These are phyloP conservation scores for Xylaria sp. DNA, from an alignment of 2,329 filamentous ascomycete genomes.

Conservation along the genomic window DNA sequence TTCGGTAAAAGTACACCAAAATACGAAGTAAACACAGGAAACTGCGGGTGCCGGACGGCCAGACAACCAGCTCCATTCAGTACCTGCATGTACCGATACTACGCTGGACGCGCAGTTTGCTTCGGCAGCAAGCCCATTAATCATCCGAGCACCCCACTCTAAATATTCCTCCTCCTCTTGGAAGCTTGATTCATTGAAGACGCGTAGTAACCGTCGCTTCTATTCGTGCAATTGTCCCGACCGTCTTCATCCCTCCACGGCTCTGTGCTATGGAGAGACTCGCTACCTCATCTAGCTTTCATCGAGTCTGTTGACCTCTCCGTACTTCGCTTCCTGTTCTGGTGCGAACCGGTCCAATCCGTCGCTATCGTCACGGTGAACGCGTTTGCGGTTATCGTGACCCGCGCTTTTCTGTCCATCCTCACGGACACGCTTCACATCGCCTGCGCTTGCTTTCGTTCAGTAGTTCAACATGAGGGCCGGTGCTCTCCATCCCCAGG, in stretches of 20 bases:
- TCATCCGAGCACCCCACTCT: not conserved
- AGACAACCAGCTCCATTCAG: no score
- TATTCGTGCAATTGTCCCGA: not conserved
- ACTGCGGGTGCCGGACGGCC: no score
- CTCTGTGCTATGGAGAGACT: not conserved
- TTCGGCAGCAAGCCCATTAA: not conserved
- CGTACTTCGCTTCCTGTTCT: not conserved
- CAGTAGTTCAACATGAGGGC: constrained; percentile 55
- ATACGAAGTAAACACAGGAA: not conserved
- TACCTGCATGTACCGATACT: no score
- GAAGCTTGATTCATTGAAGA: not conserved
- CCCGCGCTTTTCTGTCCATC: not conserved
- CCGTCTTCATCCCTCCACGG: not conserved
- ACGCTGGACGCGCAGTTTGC: no score
- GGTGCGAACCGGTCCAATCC: not conserved
- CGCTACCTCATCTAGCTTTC: not conserved
- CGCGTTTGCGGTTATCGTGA: constrained; percentile 10
- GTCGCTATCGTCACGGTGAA: not conserved
- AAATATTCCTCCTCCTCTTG: not conserved
- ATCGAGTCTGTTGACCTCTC: not conserved
- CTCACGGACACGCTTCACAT: not conserved
- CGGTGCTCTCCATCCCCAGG: constrained; percentile 66
- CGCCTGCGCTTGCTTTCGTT: not conserved
- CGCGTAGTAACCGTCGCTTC: not conserved
- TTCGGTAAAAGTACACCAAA: not conserved